These are phyloP conservation scores for Orbilia blumenaviensis DNA, from an alignment of 2,329 filamentous ascomycete species.

Conservation along the genomic window DNA sequence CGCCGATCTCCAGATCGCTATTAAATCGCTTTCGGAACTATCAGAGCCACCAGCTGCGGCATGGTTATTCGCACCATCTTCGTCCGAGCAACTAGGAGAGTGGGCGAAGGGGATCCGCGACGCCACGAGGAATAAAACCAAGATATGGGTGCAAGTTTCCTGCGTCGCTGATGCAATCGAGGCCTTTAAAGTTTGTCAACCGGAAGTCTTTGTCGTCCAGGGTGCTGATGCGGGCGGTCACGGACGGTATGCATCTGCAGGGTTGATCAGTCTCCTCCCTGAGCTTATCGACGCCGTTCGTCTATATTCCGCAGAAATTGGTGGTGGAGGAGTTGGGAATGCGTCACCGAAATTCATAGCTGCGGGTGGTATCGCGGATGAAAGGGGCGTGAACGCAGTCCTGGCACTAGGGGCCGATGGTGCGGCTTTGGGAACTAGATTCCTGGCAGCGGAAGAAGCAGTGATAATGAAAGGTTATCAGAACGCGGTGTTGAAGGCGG, in stretches of 20 bases:
- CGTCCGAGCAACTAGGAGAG: constrained; percentile 55
- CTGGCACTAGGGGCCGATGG: constrained; percentile 61
- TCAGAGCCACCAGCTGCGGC: constrained; percentile 60
- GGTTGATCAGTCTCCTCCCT: constrained; percentile 60
- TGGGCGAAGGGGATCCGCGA: constrained; percentile 59
- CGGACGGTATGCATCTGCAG: constrained; percentile 58
- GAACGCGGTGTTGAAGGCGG: constrained; percentile 63
- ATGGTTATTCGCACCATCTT: constrained; percentile 65
- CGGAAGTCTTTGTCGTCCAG: constrained; percentile 61
- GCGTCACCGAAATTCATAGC: constrained; percentile 53
- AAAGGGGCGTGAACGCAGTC: constrained; percentile 60
- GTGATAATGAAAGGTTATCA: constrained; percentile 64
- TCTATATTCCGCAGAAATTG: not conserved
- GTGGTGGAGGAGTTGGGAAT: not conserved
- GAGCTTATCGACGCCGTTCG: constrained; percentile 59
- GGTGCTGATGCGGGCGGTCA: constrained; percentile 61
- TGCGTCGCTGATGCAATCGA: constrained; percentile 58
- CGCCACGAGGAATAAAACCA: constrained; percentile 13
- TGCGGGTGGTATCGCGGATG: constrained; percentile 61
- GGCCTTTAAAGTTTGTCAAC: constrained; percentile 54
- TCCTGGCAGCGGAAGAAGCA: constrained; percentile 65
- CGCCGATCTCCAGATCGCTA: constrained; percentile 60
- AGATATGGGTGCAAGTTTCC: constrained; percentile 59
- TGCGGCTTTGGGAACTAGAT: constrained; percentile 65
- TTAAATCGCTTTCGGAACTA: constrained; percentile 15